Evolutionary conservation across 495 filamentous ascomycete species (phyloP).

Genomic region (Aspergillus taichungensis): DNA sequence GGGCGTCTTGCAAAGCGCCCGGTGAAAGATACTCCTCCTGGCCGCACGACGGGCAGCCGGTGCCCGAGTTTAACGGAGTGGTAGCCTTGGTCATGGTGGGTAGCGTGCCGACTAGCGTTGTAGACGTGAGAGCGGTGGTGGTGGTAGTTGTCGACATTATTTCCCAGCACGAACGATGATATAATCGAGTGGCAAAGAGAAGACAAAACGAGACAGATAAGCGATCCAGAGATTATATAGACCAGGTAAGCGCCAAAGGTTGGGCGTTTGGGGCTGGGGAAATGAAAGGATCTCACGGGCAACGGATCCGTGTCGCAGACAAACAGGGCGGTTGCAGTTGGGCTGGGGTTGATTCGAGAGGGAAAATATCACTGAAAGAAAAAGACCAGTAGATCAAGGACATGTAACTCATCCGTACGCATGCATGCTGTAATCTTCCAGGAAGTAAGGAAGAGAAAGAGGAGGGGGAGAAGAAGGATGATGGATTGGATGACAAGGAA

Average conservation of each 20-base stretch:
- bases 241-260: neutral
- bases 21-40: constrained; percentile 24
- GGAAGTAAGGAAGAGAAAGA: too few species aligned
- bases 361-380: neutral
- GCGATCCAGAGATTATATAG: neutral
- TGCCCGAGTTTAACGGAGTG: constrained; percentile 16
- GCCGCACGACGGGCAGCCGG: constrained; percentile 42
- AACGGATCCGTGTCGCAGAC: constrained; percentile 6
- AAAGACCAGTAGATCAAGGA: too few species aligned
- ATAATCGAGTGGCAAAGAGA: neutral
- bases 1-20: constrained; percentile 39
- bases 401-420: too few species aligned
- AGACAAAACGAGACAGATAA: neutral
- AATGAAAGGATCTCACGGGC: constrained; percentile 7
- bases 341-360: neutral
- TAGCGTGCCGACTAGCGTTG: constrained; percentile 25
- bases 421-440: too few species aligned
- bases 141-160: constrained; percentile 22
- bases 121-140: constrained; percentile 24
- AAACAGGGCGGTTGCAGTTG: neutral
- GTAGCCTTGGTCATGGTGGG: constrained; percentile 24
- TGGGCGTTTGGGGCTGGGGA: constrained; percentile 1
- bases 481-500: too few species aligned
- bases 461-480: too few species aligned
- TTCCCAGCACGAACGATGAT: constrained; percentile 2